Evolutionary conservation across 306 rosid genomes (phyloP), one percentile per base, ranked within the genome.

Genomic region (Lathyrus tuberosus): DNA sequence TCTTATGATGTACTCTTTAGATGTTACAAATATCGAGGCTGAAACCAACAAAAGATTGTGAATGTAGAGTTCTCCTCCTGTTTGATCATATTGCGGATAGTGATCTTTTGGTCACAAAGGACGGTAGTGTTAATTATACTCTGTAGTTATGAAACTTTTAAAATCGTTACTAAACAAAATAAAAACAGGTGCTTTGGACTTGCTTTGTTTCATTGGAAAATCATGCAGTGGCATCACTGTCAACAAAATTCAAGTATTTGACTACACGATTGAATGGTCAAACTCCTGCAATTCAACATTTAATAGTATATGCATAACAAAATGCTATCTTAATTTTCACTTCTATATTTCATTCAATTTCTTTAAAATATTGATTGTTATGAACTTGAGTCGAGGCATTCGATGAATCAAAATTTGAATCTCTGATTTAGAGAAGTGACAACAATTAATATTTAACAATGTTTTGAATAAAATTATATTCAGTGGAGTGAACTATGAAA

Each of bases 61-160:
- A 10, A 6, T 63, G 43, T 57, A 76, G 20, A 74, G 75, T 73
- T 75, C 11, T 17, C 67, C 3, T 61, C 28, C 65, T 20, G 77
- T 62, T 81, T 53, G 59, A 24, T 46, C 35, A 38, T 43, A 4
- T 56, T 67, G 78, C 82, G 59, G 67, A 53, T 59, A 10, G 11
- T 26, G 9, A 65, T 76, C 52, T 14, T 46, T 18, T 60, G 54
- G 17, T 70, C 33, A 13, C 18, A 42, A 31, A 17, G 41, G 74
- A 16, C 47, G 76, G 30, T 22, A 37, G 54, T 15, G 60, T 46
- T 58, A 10, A 24, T 30, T 5, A 37, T 51, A 33, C 37, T 37
- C 24, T 62, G 42, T 41, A 14, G 17, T 62, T 22, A 18, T 24
- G 11, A 48, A 26, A 47, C 71, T 75, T 31, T 48, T 67, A 38